Evolutionary conservation across 805 yeast species (phyloP).

Genomic region (Kodamaea leandrae): DNA sequence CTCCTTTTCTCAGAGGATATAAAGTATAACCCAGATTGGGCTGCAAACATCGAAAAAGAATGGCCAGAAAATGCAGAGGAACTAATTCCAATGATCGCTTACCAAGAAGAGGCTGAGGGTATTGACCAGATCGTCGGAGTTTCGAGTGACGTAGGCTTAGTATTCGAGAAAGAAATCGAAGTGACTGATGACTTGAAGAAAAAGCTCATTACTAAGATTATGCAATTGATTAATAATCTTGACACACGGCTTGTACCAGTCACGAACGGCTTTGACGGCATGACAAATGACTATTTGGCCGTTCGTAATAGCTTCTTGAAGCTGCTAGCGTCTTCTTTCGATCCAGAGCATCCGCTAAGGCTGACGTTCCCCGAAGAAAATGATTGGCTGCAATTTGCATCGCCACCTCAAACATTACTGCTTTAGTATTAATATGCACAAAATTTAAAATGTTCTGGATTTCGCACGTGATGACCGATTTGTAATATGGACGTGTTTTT

Average conservation of each 20-base stretch:
- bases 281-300: constrained; percentile 2
- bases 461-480: constrained; percentile 8
- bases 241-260: not conserved
- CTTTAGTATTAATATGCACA: no score
- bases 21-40: constrained; percentile 19
- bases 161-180: constrained; percentile 6
- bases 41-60: constrained; percentile 18
- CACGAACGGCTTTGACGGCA: not conserved
- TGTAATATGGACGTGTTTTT: constrained; percentile 3
- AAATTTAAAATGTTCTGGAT: constrained; percentile 1
- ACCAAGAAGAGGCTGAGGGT: constrained; percentile 21
- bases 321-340: not conserved
- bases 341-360: constrained; percentile 2
- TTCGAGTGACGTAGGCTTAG: constrained; percentile 19
- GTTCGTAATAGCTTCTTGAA: not conserved
- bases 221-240: not conserved
- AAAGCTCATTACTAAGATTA: constrained; percentile 1
- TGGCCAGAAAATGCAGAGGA: constrained; percentile 26
- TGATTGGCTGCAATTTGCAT: constrained; percentile 1
- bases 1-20: constrained; percentile 15
- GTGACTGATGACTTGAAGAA: constrained; percentile 1
- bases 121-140: constrained; percentile 6
- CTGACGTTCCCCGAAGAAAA: not conserved
- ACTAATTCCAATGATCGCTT: constrained; percentile 20
- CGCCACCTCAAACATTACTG: constrained; percentile 1